Conservation (phyloP, 75 land plant species). For the Pinus taeda region DNA sequence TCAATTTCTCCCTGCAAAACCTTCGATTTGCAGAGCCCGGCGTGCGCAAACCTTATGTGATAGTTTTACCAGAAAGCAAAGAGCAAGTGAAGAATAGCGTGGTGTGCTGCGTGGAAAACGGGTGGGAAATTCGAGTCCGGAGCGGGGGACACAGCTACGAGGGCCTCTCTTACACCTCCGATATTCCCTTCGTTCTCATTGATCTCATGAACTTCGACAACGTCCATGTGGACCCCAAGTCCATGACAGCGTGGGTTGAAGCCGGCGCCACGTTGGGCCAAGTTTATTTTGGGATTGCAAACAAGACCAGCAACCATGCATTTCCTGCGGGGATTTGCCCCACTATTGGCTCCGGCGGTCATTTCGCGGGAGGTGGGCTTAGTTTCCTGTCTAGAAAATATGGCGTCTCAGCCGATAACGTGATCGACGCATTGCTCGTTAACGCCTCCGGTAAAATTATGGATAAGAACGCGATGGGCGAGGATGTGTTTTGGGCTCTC, state of each 20-base stretch:
- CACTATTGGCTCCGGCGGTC: constrained; percentile 42
- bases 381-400: constrained; percentile 26
- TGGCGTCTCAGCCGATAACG: constrained; percentile 30
- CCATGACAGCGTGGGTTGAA: constrained; percentile 27
- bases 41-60: constrained; percentile 9
- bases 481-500: constrained; percentile 43
- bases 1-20: constrained; percentile 33
- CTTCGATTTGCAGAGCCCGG: constrained; percentile 23
- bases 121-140: constrained; percentile 17
- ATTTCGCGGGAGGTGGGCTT: constrained; percentile 33
- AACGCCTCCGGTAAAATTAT: constrained; percentile 23
- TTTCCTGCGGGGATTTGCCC: constrained; percentile 45
- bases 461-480: constrained; percentile 25
- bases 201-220: constrained; percentile 29
- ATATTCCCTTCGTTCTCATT: constrained; percentile 18
- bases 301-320: not conserved
- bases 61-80: constrained; percentile 15
- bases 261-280: constrained; percentile 36
- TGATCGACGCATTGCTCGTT: constrained; percentile 27
- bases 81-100: constrained; percentile 1
- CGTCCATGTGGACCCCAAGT: constrained; percentile 11
- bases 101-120: not conserved
- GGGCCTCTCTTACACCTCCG: constrained; percentile 12
- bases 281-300: constrained; percentile 16
- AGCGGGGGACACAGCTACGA: constrained; percentile 30